Percentiles rank a stretch among this genome's conserved stretches.
Evolutionary conservation across 2,329 filamentous ascomycete species (phyloP).

Genomic region (Hypoxylon sp.): DNA sequence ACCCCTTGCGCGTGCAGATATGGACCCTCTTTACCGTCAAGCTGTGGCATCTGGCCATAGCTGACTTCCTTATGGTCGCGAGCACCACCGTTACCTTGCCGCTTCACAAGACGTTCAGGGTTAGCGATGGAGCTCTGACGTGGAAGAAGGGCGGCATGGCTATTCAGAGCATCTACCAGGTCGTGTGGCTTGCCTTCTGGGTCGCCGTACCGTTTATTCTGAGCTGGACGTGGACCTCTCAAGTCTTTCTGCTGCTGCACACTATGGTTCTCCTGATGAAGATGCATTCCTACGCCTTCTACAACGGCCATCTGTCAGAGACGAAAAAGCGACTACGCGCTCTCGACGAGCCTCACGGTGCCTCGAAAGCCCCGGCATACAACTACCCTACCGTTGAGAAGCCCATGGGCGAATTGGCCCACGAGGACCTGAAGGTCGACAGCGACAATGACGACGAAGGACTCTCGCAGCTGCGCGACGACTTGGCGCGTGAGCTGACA

Average conservation of each 20-base stretch:
- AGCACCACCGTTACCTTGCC: constrained; percentile 76
- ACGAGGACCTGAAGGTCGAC: constrained; percentile 47
- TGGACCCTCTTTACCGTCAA: constrained; percentile 90
- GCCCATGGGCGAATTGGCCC: constrained; percentile 50
- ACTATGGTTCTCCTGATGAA: constrained; percentile 96
- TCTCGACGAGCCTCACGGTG: constrained; percentile 78
- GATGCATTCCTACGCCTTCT: constrained; percentile 98
- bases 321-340: constrained; percentile 81
- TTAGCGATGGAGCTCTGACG: constrained; percentile 61
- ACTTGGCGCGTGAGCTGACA: constrained; percentile 88
- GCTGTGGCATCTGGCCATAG: constrained; percentile 83
- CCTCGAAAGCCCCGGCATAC: constrained; percentile 74
- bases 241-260: constrained; percentile 93
- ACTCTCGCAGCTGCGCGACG: constrained; percentile 77
- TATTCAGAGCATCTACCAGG: constrained; percentile 84
- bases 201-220: constrained; percentile 83
- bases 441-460: constrained; percentile 53
- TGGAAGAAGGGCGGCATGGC: constrained; percentile 83
- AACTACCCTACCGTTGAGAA: constrained; percentile 74
- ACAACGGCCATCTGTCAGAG: constrained; percentile 93
- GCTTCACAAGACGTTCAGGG: constrained; percentile 73
- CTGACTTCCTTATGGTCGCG: constrained; percentile 84
- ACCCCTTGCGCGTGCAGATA: constrained; percentile 83
- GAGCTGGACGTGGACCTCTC: constrained; percentile 95
- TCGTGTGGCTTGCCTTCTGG: constrained; percentile 82